phyloP scores from a whole-genome alignment of 75 land plant genomes.

The Pseudotsuga menziesii region DNA sequence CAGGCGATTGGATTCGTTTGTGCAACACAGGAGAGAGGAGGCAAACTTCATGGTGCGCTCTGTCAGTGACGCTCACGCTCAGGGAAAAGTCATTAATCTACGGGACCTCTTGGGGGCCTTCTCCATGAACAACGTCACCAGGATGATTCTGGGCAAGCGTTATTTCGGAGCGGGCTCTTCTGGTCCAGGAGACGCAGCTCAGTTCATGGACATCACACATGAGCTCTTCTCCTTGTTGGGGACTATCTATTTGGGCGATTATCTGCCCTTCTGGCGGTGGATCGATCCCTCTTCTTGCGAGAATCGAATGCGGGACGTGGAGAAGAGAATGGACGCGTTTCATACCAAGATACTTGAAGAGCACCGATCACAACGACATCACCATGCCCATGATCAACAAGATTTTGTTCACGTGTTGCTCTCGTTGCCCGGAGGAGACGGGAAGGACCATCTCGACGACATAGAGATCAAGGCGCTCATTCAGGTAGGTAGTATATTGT shows the following conservation, averaged over 20 bases:
- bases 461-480: slow-evolving; percentile 79
- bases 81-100: slow-evolving; percentile 24
- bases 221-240: slow-evolving; percentile 65
- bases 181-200: slow-evolving; percentile 56
- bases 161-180: slow-evolving; percentile 54
- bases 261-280: slow-evolving; percentile 75
- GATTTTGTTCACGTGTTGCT: slow-evolving; percentile 84
- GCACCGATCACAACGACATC: slow-evolving; percentile 26
- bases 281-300: slow-evolving; percentile 55
- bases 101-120: slow-evolving; percentile 65
- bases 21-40: slow-evolving; percentile 54
- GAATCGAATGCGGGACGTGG: slow-evolving; percentile 43
- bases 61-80: slow-evolving; percentile 21
- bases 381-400: slow-evolving; percentile 10
- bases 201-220: slow-evolving; percentile 70
- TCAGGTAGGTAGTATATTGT: slow-evolving; percentile 35
- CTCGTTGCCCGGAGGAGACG: slow-evolving; percentile 68
- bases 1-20: slow-evolving; percentile 60
- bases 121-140: slow-evolving; percentile 89
- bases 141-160: slow-evolving; percentile 89
- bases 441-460: slow-evolving; percentile 66
- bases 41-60: slow-evolving; percentile 47
- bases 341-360: slow-evolving; percentile 61
- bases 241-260: slow-evolving; percentile 67
- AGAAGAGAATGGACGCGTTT: slow-evolving; percentile 68